These are phyloP conservation scores for Suillus variegatus DNA, from an alignment of 768 basidiomycete genomes.

Conservation along the genomic window DNA sequence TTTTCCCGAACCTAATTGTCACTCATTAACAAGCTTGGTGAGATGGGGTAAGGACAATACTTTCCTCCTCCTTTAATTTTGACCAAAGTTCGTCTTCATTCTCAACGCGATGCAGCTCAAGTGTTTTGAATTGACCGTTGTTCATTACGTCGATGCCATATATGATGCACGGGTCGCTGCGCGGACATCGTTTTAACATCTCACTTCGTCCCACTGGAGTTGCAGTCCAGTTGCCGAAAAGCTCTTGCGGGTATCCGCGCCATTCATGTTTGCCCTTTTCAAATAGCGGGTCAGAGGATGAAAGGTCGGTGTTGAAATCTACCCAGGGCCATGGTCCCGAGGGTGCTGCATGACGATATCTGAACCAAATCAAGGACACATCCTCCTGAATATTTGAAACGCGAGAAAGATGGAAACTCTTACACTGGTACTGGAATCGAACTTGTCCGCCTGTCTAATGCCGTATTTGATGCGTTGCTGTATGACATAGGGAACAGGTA, in stretches of 20 bases:
- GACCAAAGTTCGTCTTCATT: slow-evolving; percentile 25
- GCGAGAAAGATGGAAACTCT: background rate
- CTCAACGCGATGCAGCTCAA: background rate
- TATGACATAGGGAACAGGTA: no score
- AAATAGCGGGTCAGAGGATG: background rate
- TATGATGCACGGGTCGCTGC: background rate
- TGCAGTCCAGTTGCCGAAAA: slow-evolving; percentile 58
- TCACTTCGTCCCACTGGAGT: slow-evolving; percentile 39
- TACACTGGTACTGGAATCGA: background rate
- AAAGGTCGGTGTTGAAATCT: slow-evolving; percentile 32
- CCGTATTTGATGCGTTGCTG: no score
- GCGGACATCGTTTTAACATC: slow-evolving; percentile 21
- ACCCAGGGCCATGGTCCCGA: slow-evolving; percentile 47
- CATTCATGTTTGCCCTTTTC: slow-evolving; percentile 19
- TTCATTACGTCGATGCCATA: background rate
- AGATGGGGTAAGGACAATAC: background rate
- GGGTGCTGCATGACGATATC: slow-evolving; percentile 40
- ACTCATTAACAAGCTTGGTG: background rate
- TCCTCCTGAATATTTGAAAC: background rate
- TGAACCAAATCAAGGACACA: slow-evolving; percentile 3
- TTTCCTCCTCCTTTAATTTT: slow-evolving; percentile 25
- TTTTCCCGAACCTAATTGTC: slow-evolving; percentile 30
- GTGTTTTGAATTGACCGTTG: slow-evolving; percentile 17
- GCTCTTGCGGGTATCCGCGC: slow-evolving; percentile 48
- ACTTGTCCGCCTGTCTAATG: background rate